Evolutionary conservation across 257 asterid genomes (phyloP).

Genomic region (Solanum lycopersicoides): DNA sequence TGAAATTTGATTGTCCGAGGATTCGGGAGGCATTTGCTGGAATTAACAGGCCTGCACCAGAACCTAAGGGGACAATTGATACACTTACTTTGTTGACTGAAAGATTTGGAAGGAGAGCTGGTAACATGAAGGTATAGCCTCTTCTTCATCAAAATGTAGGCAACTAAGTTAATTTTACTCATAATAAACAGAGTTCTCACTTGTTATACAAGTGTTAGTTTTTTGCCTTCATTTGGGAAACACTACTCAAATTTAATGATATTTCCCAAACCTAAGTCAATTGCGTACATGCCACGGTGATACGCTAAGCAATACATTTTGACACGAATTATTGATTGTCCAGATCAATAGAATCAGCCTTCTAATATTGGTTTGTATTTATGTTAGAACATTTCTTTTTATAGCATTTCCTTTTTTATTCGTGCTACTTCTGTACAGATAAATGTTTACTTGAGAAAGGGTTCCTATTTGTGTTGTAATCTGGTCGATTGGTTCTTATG

Average conservation of each 20-base stretch:
- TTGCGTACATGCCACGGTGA: background rate
- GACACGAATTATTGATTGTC: background rate
- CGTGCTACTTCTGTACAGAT: background rate
- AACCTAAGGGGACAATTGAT: conserved; percentile 19
- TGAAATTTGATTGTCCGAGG: conserved; percentile 16
- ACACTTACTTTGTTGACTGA: conserved; percentile 16
- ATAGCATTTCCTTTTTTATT: background rate
- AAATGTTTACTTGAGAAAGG: background rate
- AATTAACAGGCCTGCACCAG: conserved; percentile 15
- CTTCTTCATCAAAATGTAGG: background rate
- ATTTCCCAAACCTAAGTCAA: background rate
- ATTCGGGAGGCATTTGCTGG: conserved; percentile 22
- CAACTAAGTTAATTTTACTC: background rate
- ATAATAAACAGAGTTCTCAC: background rate
- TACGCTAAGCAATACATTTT: background rate
- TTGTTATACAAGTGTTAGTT: background rate
- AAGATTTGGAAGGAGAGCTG: conserved; percentile 22
- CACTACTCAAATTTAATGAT: background rate
- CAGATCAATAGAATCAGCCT: background rate
- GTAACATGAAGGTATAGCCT: conserved; percentile 18
- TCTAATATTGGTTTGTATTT: background rate
- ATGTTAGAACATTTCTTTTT: background rate
- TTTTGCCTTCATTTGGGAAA: background rate
- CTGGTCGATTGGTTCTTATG: background rate
- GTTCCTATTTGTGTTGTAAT: background rate